Percentiles rank a stretch among this genome's conserved stretches.
These are phyloP conservation scores for Saposhnikovia divaricata DNA, from an alignment of 129 eudicot species.

Conservation along the genomic window DNA sequence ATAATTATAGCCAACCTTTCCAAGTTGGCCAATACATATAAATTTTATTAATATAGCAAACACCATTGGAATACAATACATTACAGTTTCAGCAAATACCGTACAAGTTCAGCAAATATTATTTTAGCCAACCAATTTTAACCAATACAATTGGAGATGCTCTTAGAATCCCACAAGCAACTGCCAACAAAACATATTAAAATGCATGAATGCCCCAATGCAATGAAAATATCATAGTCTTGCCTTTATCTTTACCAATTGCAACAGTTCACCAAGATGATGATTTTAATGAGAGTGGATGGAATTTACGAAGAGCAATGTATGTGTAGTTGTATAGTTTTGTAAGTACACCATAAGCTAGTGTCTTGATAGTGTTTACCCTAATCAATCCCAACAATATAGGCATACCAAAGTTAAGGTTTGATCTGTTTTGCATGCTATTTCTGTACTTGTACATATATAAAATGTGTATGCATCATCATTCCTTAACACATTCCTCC, in stretches of 20 bases:
- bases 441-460: neutral
- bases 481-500: neutral
- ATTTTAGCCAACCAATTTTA: too few species aligned
- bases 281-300: constrained; percentile 18
- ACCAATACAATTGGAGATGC: too few species aligned
- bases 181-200: constrained; percentile 31
- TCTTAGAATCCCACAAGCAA: constrained; percentile 6
- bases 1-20: too few species aligned
- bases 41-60: too few species aligned
- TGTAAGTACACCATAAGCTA: neutral
- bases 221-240: neutral
- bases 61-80: too few species aligned
- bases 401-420: neutral
- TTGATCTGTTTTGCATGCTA: constrained; percentile 5
- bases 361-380: neutral
- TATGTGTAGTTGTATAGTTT: neutral
- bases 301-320: neutral
- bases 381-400: neutral
- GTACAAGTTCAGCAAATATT: too few species aligned
- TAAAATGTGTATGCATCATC: too few species aligned
- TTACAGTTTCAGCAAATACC: too few species aligned
- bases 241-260: neutral
- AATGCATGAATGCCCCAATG: constrained; percentile 18
- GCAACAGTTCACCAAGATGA: neutral
- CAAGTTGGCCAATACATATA: too few species aligned